Percentiles rank a stretch among this genome's conserved stretches.
Evolutionary conservation across 2,329 filamentous ascomycete species (phyloP).

Genomic region (Stagonosporopsis rhizophila): DNA sequence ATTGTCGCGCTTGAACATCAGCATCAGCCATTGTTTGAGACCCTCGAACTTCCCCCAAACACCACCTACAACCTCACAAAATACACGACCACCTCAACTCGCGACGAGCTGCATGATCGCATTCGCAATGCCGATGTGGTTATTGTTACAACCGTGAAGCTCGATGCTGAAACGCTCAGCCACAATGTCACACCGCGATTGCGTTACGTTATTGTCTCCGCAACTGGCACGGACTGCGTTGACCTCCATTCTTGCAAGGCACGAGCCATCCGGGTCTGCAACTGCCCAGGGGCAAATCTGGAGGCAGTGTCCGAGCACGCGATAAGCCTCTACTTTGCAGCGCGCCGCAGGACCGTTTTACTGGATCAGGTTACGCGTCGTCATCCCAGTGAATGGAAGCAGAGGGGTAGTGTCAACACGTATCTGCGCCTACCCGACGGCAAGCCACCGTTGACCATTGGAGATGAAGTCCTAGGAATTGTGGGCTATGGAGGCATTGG

Average conservation of each 20-base stretch:
- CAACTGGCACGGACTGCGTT: conserved; percentile 57
- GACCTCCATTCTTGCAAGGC: conserved; percentile 54
- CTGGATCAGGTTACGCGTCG: conserved; percentile 33
- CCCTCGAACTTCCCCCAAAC: conserved; percentile 48
- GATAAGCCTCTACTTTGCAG: conserved; percentile 58
- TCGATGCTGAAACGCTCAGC: conserved; percentile 52
- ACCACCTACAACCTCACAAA: conserved; percentile 51
- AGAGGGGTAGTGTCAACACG: conserved; percentile 44
- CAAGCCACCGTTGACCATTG: conserved; percentile 54
- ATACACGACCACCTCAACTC: conserved; percentile 44
- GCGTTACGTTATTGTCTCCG: conserved; percentile 54
- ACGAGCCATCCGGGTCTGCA: conserved; percentile 55
- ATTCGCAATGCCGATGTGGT: conserved; percentile 57
- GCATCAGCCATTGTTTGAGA: conserved; percentile 50
- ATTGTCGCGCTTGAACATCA: conserved; percentile 56
- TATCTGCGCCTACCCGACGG: conserved; percentile 45
- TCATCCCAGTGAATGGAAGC: conserved; percentile 52
- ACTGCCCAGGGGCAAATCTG: conserved; percentile 57
- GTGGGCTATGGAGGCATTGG: conserved; percentile 60
- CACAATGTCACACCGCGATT: conserved; percentile 52
- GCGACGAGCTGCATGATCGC: conserved; percentile 47
- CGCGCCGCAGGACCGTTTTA: conserved; percentile 52
- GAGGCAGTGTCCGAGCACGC: conserved; percentile 60
- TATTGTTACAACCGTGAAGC: conserved; percentile 51
- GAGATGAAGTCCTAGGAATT: conserved; percentile 59